Percentiles rank a stretch among this genome's conserved stretches.
These are phyloP conservation scores for Amylostereum chailletii DNA, from an alignment of 1,284 basidiomycete genomes.

Conservation along the genomic window DNA sequence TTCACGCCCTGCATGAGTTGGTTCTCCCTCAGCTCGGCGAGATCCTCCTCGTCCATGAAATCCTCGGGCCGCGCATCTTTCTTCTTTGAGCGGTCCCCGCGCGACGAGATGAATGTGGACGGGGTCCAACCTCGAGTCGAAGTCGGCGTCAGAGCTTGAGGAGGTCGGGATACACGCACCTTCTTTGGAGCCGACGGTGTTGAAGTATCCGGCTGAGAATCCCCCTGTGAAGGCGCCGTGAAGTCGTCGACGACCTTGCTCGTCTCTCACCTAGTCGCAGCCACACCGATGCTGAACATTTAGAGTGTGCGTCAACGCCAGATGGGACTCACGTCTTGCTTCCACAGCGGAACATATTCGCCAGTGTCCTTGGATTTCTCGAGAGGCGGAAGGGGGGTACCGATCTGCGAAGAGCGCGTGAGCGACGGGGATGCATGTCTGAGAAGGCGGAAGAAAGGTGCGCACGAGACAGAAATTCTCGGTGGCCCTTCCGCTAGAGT, in stretches of 20 bases:
- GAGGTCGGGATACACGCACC: constrained; percentile 34
- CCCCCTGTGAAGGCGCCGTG: constrained; percentile 99
- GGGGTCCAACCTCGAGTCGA: constrained; percentile 80
- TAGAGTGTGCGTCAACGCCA: neutral
- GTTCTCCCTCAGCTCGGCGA: constrained; percentile 71
- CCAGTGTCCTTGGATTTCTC: constrained; percentile 84
- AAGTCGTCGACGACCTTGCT: constrained; percentile 84
- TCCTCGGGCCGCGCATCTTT: constrained; percentile 69
- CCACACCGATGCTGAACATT: no score
- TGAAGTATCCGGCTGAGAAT: constrained; percentile 96
- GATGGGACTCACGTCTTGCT: constrained; percentile 70
- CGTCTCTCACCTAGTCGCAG: constrained; percentile 73
- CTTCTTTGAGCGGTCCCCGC: constrained; percentile 62
- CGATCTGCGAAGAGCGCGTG: constrained; percentile 49
- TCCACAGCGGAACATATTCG: constrained; percentile 95
- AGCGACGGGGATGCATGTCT: constrained; percentile 4
- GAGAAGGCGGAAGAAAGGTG: constrained; percentile 5
- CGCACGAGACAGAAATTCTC: constrained; percentile 84
- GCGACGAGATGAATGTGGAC: constrained; percentile 83
- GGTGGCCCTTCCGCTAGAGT: constrained; percentile 58
- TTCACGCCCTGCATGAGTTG: constrained; percentile 69
- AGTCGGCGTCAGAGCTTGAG: neutral
- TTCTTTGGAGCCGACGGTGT: constrained; percentile 93
- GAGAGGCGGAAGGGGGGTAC: constrained; percentile 84
- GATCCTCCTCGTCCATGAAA: constrained; percentile 98